phyloP scores from a whole-genome alignment of 2,329 filamentous ascomycete genomes.

The Clarireedia hainanense region DNA sequence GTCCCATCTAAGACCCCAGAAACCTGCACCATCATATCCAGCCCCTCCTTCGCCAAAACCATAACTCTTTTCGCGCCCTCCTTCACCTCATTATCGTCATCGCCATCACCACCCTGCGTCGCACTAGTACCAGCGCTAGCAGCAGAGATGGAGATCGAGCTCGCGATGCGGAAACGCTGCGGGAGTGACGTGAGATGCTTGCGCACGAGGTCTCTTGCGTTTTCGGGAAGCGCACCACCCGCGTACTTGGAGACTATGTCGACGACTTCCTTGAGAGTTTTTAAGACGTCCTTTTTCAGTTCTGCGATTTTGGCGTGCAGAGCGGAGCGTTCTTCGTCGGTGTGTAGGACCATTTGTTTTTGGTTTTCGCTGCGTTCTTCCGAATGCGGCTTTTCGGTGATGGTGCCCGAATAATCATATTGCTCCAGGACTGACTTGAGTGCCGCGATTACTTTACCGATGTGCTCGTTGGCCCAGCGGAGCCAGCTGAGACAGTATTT shows the following conservation, averaged over 20 bases:
- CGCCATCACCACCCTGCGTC: constrained; percentile 24
- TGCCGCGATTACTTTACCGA: constrained; percentile 66
- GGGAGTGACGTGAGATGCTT: constrained; percentile 79
- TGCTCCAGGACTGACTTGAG: constrained; percentile 71
- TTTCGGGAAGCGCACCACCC: constrained; percentile 84
- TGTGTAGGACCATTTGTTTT: constrained; percentile 20
- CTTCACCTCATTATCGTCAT: constrained; percentile 35
- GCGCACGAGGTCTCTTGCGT: constrained; percentile 75
- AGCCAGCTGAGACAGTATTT: constrained; percentile 79
- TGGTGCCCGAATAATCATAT: constrained; percentile 50
- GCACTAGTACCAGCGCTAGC: neutral
- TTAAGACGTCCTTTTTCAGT: constrained; percentile 64
- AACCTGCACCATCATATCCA: constrained; percentile 93
- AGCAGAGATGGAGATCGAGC: constrained; percentile 33
- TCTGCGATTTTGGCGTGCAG: constrained; percentile 46
- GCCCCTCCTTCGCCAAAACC: constrained; percentile 77
- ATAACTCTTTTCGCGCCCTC: constrained; percentile 69
- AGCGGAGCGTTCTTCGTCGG: constrained; percentile 22
- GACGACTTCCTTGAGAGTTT: constrained; percentile 73
- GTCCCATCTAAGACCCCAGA: constrained; percentile 83
- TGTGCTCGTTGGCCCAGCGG: constrained; percentile 71
- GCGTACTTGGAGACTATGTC: constrained; percentile 83
- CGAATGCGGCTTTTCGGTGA: constrained; percentile 7
- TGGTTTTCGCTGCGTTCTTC: constrained; percentile 13
- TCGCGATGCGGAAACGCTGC: constrained; percentile 70